Base-by-base conservation (phyloP, 257 asterid species). In the Vinca minor region DNA sequence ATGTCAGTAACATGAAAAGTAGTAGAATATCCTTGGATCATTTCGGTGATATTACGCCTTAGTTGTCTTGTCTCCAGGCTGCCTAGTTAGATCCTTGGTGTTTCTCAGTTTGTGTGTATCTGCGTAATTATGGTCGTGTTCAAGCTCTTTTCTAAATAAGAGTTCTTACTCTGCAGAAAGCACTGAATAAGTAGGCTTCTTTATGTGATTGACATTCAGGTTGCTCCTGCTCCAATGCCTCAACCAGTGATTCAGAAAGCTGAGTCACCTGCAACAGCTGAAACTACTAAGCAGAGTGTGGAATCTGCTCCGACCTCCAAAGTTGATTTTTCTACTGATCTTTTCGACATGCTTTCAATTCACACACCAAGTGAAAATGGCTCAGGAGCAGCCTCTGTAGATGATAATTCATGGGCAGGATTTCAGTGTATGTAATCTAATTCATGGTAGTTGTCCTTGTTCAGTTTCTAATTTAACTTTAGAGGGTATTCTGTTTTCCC, bases 271-370 rank as follows among this genome's bases (percentile, higher is more conserved):
- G 70, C 75, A 55, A 39, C 77, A 36, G 57, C 83, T 56, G 91
- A 81, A 76, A 67, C 88, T 34, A 39, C 62, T 45, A 83, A 83
- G 75, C 81, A 76, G 62, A 82, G 77, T 68, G 75, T 71, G 23
- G 85, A 78, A 50, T 73, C 71, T 63, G 77, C 73, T 71, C 31
- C 84, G 63, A 83, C 89, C 58, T 81, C 88, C 11, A 93, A 87
- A 81, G 87, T 89, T 68, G 94, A 93, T 78, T 87, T 73, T 77
- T 95, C 95, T 36, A 87, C 96, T 59, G 97, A 93, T 83, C 95
- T 93, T 66, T 87, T 93, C 74, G 71, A 80, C 81, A 84, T 88
- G 89, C 95, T 88, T 71, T 88, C 98, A 26, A 59, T 84, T 78
- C 94, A 91, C 68, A 82, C 63, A 65, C 71, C 94, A 63, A 80